These are phyloP conservation scores for Alternaria sp. DNA, from an alignment of 2,329 filamentous ascomycete genomes.

Conservation along the genomic window DNA sequence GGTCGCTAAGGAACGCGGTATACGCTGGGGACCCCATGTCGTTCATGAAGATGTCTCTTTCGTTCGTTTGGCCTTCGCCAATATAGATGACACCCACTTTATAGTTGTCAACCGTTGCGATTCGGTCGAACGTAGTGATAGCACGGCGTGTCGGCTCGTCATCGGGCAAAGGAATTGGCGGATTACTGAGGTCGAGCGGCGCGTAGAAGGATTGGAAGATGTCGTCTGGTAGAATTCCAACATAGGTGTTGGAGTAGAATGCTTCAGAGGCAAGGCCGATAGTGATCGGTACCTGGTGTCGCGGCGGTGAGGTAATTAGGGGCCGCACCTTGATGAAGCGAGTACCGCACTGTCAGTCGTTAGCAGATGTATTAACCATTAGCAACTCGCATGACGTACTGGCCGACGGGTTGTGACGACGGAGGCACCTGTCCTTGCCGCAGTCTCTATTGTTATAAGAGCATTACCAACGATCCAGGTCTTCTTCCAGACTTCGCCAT, in stretches of 20 bases:
- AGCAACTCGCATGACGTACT: constrained; percentile 66
- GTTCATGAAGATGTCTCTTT: constrained; percentile 87
- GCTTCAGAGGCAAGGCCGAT: constrained; percentile 51
- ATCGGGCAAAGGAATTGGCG: constrained; percentile 78
- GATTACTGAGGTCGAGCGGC: constrained; percentile 57
- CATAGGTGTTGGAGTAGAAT: constrained; percentile 61
- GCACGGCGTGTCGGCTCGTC: constrained; percentile 76
- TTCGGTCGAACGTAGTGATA: constrained; percentile 84
- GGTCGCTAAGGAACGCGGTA: constrained; percentile 79
- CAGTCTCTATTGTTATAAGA: constrained; percentile 78
- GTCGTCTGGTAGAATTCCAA: constrained; percentile 76
- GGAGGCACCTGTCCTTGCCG: constrained; percentile 71
- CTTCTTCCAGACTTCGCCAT: constrained; percentile 72
- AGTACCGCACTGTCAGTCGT: constrained; percentile 49
- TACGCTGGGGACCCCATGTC: constrained; percentile 88
- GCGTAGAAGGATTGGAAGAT: constrained; percentile 75
- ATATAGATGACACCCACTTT: constrained; percentile 96
- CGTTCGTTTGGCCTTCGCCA: constrained; percentile 82
- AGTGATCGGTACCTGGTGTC: constrained; percentile 54
- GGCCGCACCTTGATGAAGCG: constrained; percentile 53
- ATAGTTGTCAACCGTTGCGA: constrained; percentile 90
- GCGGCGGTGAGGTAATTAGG: constrained; percentile 48
- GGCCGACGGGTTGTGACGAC: constrained; percentile 76
- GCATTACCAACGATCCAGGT: constrained; percentile 78
- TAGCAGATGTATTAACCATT: constrained; percentile 12